Evolutionary conservation across 129 eudicot species (phyloP).

Genomic region (Helianthus tuberosus): DNA sequence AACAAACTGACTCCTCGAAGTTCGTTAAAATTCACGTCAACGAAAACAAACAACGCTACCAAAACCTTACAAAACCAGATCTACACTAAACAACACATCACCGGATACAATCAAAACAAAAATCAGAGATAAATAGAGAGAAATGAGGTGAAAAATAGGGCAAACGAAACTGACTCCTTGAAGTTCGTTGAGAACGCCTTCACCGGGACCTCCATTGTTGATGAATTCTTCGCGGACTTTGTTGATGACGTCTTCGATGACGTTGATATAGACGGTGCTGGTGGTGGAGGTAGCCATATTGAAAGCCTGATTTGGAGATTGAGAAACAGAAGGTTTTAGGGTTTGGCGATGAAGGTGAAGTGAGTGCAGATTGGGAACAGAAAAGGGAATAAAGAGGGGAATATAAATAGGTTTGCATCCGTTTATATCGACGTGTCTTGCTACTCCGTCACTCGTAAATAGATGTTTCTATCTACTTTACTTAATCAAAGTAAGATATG

Average conservation of each 20-base stretch:
- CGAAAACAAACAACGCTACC: neutral
- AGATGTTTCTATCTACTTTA: no score
- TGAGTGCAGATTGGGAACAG: slow-evolving; percentile 41
- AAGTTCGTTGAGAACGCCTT: slow-evolving; percentile 46
- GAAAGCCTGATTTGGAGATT: slow-evolving; percentile 17
- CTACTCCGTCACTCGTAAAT: no score
- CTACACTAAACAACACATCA: slow-evolving; percentile 33
- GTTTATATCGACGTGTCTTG: slow-evolving; percentile 15
- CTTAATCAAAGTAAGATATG: no score
- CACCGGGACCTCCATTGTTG: slow-evolving; percentile 72
- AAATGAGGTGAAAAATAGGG: neutral
- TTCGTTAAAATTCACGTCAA: neutral
- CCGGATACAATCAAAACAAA: neutral
- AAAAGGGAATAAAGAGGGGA: slow-evolving; percentile 64
- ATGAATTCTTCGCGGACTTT: slow-evolving; percentile 78
- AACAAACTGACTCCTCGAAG: no score
- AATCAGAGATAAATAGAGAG: neutral
- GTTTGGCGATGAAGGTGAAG: slow-evolving; percentile 22
- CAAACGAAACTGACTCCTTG: no score
- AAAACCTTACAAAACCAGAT: slow-evolving; percentile 14
- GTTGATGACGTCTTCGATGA: slow-evolving; percentile 78
- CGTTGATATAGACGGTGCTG: slow-evolving; percentile 67
- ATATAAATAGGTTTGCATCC: slow-evolving; percentile 77
- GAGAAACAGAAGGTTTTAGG: slow-evolving; percentile 14
- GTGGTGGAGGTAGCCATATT: slow-evolving; percentile 56